Evolutionary conservation across 768 basidiomycete genomes (phyloP), one percentile per base, ranked within the genome.

Genomic region (Rhodotorula taiwanensis): DNA sequence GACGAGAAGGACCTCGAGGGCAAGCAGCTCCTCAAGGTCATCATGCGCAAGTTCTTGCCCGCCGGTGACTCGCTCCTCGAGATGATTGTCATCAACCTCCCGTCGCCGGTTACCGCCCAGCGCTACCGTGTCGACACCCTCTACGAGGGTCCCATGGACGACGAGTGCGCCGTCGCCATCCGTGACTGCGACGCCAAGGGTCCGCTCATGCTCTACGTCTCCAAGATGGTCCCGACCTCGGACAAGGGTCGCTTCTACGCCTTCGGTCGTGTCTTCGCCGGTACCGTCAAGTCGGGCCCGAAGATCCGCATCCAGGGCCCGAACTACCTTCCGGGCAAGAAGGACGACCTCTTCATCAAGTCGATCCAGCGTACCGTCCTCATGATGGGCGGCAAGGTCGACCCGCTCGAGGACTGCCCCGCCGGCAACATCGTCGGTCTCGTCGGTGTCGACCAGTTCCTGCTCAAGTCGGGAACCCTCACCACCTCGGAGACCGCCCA

Each of bases 211-310:
- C 84, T 94, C 69, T 99, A 99, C 79, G 82, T 99, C 79, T 98
- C 95, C 71, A 98, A 98, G 85, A 98, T 99, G 95, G 95, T 58
- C 73, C 95, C 95, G 67, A 97, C 95, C 45, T 95, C 95, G 72
- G 95, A 99, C 79, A 98, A 98, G 80, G 95, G 95, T 74, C 92
- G 95, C 65, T 99, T 98, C 88, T 98, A 98, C 79, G 95, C 95
- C 66, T 99, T 99, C 78, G 95, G 95, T 79, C 95, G 95, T 83
- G 86, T 99, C 80, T 99, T 99, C 83, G 89, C 95, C 68, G 95
- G 95, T 75, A 98, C 92, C 66, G 92, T 98, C 75, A 86, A 84
- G 71, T 84, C 95, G 60, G 95, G 95, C 59, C 95, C 95, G 75
- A 99, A 99, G 81, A 84, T 98, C 79, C 91, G 95, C 74, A 98